Evolutionary conservation across 371 early-diverging fungal species (phyloP).

Genomic region (Gilbertella persicaria): DNA sequence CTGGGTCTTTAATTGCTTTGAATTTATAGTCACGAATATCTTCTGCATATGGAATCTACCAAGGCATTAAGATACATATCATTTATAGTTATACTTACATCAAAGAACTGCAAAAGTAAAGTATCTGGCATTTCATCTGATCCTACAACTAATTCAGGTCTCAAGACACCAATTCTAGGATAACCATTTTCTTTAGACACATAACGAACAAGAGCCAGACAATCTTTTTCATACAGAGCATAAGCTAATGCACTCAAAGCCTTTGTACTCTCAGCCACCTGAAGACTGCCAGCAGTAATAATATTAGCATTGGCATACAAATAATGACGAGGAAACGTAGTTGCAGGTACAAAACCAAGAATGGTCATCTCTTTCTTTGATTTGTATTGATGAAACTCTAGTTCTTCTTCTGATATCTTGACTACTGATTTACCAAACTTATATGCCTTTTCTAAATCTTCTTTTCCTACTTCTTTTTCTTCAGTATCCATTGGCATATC

Average conservation of each 20-base stretch:
- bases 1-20: not conserved
- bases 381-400: slow-evolving; percentile 55
- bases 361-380: slow-evolving; percentile 64
- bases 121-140: not conserved
- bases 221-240: slow-evolving; percentile 53
- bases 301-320: slow-evolving; percentile 55
- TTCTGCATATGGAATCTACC: slow-evolving; percentile 70
- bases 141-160: slow-evolving; percentile 5
- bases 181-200: slow-evolving; percentile 51
- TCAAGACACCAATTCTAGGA: slow-evolving; percentile 67
- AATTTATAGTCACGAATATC: slow-evolving; percentile 50
- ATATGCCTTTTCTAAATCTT: slow-evolving; percentile 66
- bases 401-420: slow-evolving; percentile 61
- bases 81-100: slow-evolving; percentile 36
- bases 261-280: slow-evolving; percentile 24
- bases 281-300: slow-evolving; percentile 35
- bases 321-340: slow-evolving; percentile 61
- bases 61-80: not conserved
- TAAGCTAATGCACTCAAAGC: slow-evolving; percentile 60
- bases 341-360: slow-evolving; percentile 54
- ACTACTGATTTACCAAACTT: slow-evolving; percentile 71
- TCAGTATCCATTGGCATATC: slow-evolving; percentile 9
- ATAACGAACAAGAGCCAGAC: slow-evolving; percentile 64
- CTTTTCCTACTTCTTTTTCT: slow-evolving; percentile 35
- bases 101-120: slow-evolving; percentile 52